Evolutionary conservation across 2,329 filamentous ascomycete genomes (phyloP).

Genomic region (Plenodomus biglobosus): DNA sequence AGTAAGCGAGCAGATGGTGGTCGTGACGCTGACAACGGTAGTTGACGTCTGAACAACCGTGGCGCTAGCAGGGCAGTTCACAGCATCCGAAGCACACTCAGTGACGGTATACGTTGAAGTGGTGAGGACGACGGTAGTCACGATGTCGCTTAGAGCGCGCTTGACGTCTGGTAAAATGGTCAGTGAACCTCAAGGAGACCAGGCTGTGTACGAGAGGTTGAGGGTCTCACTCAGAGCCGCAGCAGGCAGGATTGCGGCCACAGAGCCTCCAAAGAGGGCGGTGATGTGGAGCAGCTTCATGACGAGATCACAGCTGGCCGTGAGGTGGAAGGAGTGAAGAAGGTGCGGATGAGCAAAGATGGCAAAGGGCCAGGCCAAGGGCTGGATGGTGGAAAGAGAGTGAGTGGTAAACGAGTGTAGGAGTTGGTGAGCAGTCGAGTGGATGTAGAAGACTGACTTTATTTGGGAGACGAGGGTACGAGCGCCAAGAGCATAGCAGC

Average conservation of each 20-base stretch:
- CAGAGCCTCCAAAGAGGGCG: slow-evolving; percentile 27
- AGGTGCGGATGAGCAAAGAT: slow-evolving; percentile 19
- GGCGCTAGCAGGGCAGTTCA: slow-evolving; percentile 42
- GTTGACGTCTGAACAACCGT: slow-evolving; percentile 43
- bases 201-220: neutral
- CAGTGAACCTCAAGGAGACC: slow-evolving; percentile 1
- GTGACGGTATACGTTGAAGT: slow-evolving; percentile 46
- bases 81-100: slow-evolving; percentile 41
- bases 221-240: slow-evolving; percentile 21
- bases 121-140: slow-evolving; percentile 42
- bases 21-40: slow-evolving; percentile 43
- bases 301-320: slow-evolving; percentile 13
- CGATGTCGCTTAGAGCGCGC: slow-evolving; percentile 27
- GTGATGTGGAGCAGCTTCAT: slow-evolving; percentile 34
- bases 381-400: slow-evolving; percentile 15
- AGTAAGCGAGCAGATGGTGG: slow-evolving; percentile 46
- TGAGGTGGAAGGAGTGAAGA: slow-evolving; percentile 20
- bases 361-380: slow-evolving; percentile 17
- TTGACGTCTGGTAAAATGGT: slow-evolving; percentile 12
- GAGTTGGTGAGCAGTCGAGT: slow-evolving; percentile 16
- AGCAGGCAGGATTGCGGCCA: slow-evolving; percentile 21
- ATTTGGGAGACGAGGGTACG: slow-evolving; percentile 11
- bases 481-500: slow-evolving; percentile 21
- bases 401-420: slow-evolving; percentile 28
- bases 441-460: slow-evolving; percentile 6